Conservation (phyloP, 139 green algal species). For the Chlamydomonas applanata region DNA sequence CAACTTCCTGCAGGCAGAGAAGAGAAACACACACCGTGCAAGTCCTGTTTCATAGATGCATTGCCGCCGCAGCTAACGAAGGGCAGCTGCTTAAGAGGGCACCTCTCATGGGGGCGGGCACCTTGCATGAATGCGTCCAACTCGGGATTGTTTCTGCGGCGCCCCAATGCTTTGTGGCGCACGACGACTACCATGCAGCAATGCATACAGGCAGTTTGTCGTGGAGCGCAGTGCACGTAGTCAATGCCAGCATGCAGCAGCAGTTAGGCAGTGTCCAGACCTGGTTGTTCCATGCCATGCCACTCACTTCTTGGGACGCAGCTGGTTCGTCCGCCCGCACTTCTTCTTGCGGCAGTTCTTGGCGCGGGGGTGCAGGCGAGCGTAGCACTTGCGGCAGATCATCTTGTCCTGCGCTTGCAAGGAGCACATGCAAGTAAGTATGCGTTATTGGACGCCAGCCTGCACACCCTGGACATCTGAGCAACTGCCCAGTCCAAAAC, state of each 20-base stretch:
- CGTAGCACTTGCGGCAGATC: constrained; percentile 99
- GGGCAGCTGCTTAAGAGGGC: too few species aligned
- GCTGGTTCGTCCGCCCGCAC: constrained; percentile 74
- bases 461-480: too few species aligned
- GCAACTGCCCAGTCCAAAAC: too few species aligned
- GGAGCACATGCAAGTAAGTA: too few species aligned
- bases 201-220: not conserved
- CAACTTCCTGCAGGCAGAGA: constrained; percentile 8
- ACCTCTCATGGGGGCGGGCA: too few species aligned
- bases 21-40: not conserved
- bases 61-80: not conserved
- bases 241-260: not conserved
- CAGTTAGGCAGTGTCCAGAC: not conserved
- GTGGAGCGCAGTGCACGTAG: too few species aligned
- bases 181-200: not conserved
- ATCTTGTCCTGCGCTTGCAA: constrained; percentile 84
- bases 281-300: too few species aligned
- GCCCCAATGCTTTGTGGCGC: not conserved
- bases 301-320: constrained; percentile 84
- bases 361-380: constrained; percentile 94
- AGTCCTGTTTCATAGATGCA: not conserved
- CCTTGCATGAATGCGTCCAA: too few species aligned
- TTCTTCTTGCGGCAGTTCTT: constrained; percentile 98
- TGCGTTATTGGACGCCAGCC: too few species aligned
- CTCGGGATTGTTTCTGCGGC: too few species aligned